These are phyloP conservation scores for Trichoderma harzianum DNA, from an alignment of 2,329 filamentous ascomycete genomes.

Conservation along the genomic window DNA sequence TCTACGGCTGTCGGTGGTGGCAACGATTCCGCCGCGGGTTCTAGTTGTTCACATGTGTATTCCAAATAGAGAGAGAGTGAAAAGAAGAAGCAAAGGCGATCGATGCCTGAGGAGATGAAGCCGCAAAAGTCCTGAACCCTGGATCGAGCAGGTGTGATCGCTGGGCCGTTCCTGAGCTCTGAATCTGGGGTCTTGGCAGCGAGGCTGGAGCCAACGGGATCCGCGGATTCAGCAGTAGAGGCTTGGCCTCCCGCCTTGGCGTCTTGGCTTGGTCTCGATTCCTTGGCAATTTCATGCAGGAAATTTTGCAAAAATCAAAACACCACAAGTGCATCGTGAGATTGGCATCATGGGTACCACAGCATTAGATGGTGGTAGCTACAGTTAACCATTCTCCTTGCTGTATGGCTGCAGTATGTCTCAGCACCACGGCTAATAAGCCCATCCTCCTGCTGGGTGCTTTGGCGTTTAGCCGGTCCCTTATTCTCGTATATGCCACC, in stretches of 20 bases:
- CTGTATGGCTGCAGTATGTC: not conserved
- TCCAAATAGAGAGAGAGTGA: not conserved
- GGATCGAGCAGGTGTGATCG: conserved; percentile 10
- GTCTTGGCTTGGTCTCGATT: conserved; percentile 2
- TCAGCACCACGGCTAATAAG: not conserved
- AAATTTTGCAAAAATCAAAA: not conserved
- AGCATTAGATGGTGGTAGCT: too few species aligned
- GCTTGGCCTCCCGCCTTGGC: conserved; percentile 14
- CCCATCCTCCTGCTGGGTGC: not conserved
- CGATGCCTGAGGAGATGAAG: not conserved
- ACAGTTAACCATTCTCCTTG: too few species aligned
- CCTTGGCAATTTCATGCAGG: not conserved
- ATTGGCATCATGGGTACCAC: not conserved
- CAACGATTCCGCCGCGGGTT: not conserved
- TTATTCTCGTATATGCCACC: not conserved
- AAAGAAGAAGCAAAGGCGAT: not conserved
- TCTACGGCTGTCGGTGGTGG: not conserved
- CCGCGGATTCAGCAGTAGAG: not conserved
- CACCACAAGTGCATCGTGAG: not conserved
- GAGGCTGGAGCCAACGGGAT: conserved; percentile 2
- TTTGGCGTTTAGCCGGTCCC: not conserved
- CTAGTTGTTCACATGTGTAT: not conserved
- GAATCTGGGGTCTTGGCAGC: conserved; percentile 2
- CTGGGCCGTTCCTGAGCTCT: conserved; percentile 1
- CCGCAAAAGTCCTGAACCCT: not conserved